Base-by-base conservation (phyloP, 2,329 filamentous ascomycete genomes). In the Metarhizium guizhouense region DNA sequence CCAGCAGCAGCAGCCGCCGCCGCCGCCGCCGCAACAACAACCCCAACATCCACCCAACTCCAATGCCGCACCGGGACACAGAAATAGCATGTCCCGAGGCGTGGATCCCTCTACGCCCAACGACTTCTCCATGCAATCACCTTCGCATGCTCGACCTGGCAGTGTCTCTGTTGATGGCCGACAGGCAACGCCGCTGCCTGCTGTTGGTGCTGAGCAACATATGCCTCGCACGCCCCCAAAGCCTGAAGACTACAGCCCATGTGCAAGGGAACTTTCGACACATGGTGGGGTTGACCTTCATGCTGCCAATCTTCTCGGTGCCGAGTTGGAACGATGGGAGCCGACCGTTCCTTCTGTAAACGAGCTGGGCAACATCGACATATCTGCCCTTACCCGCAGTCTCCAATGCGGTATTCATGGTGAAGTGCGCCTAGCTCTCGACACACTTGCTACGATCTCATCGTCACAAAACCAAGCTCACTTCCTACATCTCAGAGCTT, bases 341-440 rank as follows among this genome's bases (percentile, higher is more conserved):
- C 90, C 92, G 0, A 86, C 88, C 56, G 78, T 91, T 42, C 93
- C 94, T 0, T 75, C 78, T 2, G 78, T 91, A 18, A 75, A 80
- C 25, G 92, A 97, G 63, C 78, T 97, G 53, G 94, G 93, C 8
- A 81, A 90, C 20, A 88, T 97, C 60, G 93, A 99, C 65, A 86
- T 97, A 32, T 87, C 92, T 61, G 91, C 93, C 20, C 78, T 99
- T 45, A 96, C 87, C 0, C 87, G 91, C 76, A 91, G 90, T 64
- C 75, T 99, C 42, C 91, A 96, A 67, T 95, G 88, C 54, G 93
- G 93, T 1, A 88, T 97, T 47, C 86, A 91, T 63, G 85, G 85
- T 5, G 94, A 99, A 72, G 86, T 96, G n/a, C 85, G 93, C 10
- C 74, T 96, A 59, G 93, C 93, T 2, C 76, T 99, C 48, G 94